phyloP scores from a whole-genome alignment of 805 yeast genomes.

The Wickerhamomyces canadensis region DNA sequence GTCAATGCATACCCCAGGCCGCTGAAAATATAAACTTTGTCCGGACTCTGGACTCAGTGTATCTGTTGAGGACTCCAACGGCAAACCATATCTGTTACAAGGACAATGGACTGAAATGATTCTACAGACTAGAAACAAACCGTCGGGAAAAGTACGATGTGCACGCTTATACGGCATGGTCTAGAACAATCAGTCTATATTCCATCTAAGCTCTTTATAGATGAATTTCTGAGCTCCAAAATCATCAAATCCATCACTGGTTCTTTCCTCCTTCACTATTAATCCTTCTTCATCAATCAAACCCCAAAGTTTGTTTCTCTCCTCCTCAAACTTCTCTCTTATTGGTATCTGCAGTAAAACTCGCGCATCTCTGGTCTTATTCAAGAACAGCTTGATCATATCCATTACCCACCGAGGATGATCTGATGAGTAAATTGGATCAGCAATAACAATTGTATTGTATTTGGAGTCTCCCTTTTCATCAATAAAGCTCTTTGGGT shows the following conservation, averaged over 20 bases:
- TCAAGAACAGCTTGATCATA: constrained; percentile 48
- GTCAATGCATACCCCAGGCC: no score
- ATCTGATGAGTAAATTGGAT: constrained; percentile 78
- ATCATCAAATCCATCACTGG: constrained; percentile 68
- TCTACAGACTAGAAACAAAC: no score
- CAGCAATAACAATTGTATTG: constrained; percentile 68
- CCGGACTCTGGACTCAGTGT: no score
- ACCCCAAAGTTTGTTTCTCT: constrained; percentile 56
- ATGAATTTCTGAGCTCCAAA: constrained; percentile 69
- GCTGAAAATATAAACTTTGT: no score
- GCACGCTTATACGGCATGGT: no score
- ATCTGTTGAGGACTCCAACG: no score
- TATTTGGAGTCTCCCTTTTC: constrained; percentile 32
- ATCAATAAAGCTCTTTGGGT: constrained; percentile 39
- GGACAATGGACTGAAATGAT: no score
- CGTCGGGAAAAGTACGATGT: no score
- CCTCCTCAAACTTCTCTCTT: constrained; percentile 58
- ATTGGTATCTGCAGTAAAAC: constrained; percentile 75
- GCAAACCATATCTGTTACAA: no score
- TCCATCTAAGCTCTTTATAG: constrained; percentile 29
- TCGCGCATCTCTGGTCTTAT: constrained; percentile 27
- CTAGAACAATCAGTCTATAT: no score
- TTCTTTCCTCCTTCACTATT: constrained; percentile 25
- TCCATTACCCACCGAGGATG: constrained; percentile 73
- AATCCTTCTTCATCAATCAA: constrained; percentile 35